phyloP scores from a whole-genome alignment of 768 basidiomycete genomes.

The Naematelia aurantialba region DNA sequence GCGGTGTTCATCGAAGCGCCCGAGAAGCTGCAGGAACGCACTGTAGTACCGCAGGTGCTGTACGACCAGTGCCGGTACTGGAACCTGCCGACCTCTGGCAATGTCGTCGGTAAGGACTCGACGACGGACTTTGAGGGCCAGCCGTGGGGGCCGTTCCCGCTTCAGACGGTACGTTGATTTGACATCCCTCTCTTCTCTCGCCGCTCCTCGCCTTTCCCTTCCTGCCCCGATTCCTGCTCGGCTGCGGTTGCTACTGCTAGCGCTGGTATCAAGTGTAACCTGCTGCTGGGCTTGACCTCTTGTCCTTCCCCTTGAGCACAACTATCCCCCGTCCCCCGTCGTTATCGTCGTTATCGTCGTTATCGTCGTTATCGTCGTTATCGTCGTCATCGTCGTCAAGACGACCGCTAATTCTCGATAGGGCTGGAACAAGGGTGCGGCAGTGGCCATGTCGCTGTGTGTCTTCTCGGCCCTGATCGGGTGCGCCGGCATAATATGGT shows the following conservation, averaged over 20 bases:
- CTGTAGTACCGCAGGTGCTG: constrained; percentile 57
- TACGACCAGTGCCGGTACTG: constrained; percentile 69
- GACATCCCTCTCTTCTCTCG: not conserved
- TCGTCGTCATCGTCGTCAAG: too few relatives aligned
- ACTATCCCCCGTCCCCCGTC: not conserved
- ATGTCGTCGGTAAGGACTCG: constrained; percentile 73
- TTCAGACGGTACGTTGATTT: constrained; percentile 58
- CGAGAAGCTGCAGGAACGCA: constrained; percentile 59
- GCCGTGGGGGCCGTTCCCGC: constrained; percentile 68
- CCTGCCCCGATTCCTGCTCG: not conserved
- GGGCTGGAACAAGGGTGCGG: constrained; percentile 51
- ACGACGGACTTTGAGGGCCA: constrained; percentile 60
- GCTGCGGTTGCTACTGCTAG: too few relatives aligned
- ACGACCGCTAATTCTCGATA: too few relatives aligned
- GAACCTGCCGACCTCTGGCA: constrained; percentile 64
- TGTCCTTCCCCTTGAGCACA: too few relatives aligned
- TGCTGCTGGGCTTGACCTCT: too few relatives aligned
- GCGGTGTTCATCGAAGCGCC: constrained; percentile 81
- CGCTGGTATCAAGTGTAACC: too few relatives aligned
- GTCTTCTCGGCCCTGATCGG: constrained; percentile 79
- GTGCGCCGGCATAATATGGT: constrained; percentile 80
- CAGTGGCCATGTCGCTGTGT: constrained; percentile 56
- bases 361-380: too few relatives aligned
- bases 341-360: not conserved
- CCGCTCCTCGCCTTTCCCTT: not conserved